These are phyloP conservation scores for Dictyostelium capitatum DNA, from an alignment of 78 protist species.

Conservation along the genomic window DNA sequence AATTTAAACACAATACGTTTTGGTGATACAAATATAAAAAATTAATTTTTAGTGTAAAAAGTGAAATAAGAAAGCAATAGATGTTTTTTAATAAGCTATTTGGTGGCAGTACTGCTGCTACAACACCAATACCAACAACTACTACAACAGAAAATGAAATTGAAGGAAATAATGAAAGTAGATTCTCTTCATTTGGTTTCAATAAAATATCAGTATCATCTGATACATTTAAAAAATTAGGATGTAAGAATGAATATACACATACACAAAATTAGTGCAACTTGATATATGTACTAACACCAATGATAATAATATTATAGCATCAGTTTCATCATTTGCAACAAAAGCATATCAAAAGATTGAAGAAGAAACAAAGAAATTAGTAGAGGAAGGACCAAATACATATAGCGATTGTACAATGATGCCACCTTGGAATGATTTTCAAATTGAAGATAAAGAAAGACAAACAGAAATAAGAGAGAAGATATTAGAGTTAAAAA, in stretches of 20 bases:
- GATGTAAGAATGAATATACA: conserved; percentile 1
- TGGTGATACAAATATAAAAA: too few relatives aligned
- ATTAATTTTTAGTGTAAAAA: too few relatives aligned
- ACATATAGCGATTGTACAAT: not conserved
- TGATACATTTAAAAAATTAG: conserved; percentile 62
- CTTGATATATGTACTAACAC: not conserved
- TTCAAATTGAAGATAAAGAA: conserved; percentile 25
- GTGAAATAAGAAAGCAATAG: too few relatives aligned
- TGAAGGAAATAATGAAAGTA: not conserved
- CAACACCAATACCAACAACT: not conserved
- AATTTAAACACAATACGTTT: too few relatives aligned
- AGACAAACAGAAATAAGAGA: conserved; percentile 36
- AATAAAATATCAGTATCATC: conserved; percentile 19
- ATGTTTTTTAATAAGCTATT: conserved; percentile 24
- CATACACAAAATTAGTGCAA: too few relatives aligned
- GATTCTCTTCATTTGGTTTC: conserved; percentile 14
- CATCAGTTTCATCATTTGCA: conserved; percentile 25
- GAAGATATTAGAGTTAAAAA: conserved; percentile 55
- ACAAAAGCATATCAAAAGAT: conserved; percentile 36
- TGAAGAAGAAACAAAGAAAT: conserved; percentile 70
- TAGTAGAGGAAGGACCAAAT: conserved; percentile 49
- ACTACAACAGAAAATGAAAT: not conserved
- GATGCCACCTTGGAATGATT: conserved; percentile 74
- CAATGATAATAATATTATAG: conserved; percentile 13
- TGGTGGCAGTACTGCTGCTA: too few relatives aligned